Base-by-base conservation (phyloP, 768 basidiomycete species). In the Leccinum fibrillosum region DNA sequence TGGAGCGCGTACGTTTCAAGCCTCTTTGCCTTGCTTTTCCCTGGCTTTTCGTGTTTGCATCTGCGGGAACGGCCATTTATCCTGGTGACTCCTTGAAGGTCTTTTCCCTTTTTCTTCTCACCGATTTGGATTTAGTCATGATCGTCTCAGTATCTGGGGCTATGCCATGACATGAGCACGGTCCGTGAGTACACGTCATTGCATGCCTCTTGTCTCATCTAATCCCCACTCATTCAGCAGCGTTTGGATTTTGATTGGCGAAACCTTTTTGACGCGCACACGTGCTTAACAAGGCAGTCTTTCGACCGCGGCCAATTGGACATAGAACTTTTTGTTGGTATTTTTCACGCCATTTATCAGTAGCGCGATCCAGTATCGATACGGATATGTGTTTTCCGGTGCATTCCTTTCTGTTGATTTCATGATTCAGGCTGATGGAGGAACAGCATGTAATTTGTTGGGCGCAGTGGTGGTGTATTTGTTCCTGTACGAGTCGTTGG, bases 341-440 rank as follows among this genome's bases (percentile, higher is more conserved):
- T 90, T 89, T 80, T 88, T 88, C 75, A 89, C 88, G n/a, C 86
- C 88, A 0, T 87, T 88, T 72, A 89, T 90, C 66, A 76, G 75
- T 3, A 67, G 59, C 19, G 74, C 77, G 12, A 89, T 89, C 64
- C 50, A 69, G 77, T 90, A 26, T 7, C 7, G 26, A 26, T 8
- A 26, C 1, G 26, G 26, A 25, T 25, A 26, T 26, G 26, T 26
- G 39, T 90, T 90, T 67, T 87, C 86, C 12, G 80, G 83, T 75
- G 68, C 58, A 75, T 63, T 17, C 4, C 17, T 23, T 28, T 19
- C 0, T 30, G 9, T 23, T 10, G 4, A 17, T n/a, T 2, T 28
- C 11, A 25, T 21, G 17, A 30, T 49, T n/a, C 17, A 10, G 17
- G 19, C 35, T 52, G 26, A 45, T n/a, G 53, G 5, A 11, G 11